phyloP scores from a whole-genome alignment of 495 filamentous ascomycete genomes.

The Glutinoglossum americanum region DNA sequence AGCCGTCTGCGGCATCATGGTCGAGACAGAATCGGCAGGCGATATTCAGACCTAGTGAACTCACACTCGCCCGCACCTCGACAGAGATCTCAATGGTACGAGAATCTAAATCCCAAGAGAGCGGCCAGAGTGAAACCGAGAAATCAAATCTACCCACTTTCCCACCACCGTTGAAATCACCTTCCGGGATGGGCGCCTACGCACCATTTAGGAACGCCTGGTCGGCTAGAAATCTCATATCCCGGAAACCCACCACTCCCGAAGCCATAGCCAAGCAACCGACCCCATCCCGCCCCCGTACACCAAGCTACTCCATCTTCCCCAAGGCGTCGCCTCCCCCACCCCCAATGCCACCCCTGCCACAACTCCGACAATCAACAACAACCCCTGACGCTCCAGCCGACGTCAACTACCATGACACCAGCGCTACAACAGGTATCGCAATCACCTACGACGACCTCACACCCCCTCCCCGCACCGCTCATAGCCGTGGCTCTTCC shows the following conservation, averaged over 20 bases:
- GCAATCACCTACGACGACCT: neutral
- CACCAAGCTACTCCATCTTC: constrained; percentile 8
- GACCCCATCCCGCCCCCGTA: neutral
- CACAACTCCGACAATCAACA: neutral
- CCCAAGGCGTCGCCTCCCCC: neutral
- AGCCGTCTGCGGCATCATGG: constrained; percentile 6
- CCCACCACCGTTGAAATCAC: neutral
- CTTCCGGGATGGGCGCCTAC: neutral
- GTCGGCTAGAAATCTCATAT: neutral
- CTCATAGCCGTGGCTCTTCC: neutral
- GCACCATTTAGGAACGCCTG: neutral
- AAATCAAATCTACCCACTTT: neutral
- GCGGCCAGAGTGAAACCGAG: neutral
- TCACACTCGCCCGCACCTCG: constrained; percentile 4
- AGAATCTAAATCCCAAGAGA: neutral
- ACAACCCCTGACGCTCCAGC: neutral
- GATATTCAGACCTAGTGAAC: constrained; percentile 15
- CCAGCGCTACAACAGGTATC: neutral
- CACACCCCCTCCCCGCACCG: neutral
- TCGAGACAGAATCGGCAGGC: constrained; percentile 12
- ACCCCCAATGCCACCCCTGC: neutral
- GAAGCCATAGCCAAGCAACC: neutral
- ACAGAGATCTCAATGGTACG: neutral
- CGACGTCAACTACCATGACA: neutral
- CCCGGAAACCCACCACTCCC: neutral